Evolutionary conservation across 2,329 filamentous ascomycete genomes (phyloP), one percentile per base, ranked within the genome.

Genomic region (Stagonosporopsis chrysanthemi): DNA sequence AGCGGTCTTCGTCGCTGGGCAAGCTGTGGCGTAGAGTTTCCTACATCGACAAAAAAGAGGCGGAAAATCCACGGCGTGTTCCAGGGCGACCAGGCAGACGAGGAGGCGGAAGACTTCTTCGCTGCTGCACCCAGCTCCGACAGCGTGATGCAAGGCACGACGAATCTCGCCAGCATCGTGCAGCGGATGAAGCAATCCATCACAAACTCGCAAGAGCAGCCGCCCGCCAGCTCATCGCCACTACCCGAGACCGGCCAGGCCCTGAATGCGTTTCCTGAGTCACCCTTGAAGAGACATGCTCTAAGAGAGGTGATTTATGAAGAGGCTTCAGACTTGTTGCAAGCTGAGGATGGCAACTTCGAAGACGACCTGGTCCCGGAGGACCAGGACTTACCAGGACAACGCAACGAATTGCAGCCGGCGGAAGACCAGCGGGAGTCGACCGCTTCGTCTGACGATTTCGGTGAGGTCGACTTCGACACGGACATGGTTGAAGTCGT

Each of bases 21-120:
- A 24, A 83, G 81, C 64, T 82, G 80, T 52, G 81, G 81, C 11
- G 74, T 80, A 9, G 80, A 82, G 53, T 83, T 80, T 68, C 80
- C 81, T 8, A 67, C 71, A 12, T 78, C 77, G 8, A 70, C 62
- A 60, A 69, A 67, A 64, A 83, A 82, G 68, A 73, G 74, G 48
- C 68, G 77, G 51, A 76, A 74, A 50, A 77, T 70, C 2, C 71
- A 63, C 38, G 71, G 74, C 7, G 63, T 67, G 4, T 74, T 78
- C 29, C 64, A 74, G 39, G 64, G 64, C 45, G 60, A 75, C 29
- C 58, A 71, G 58, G 36, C 24, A 2, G 64, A 35, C 4, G 64
- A 67, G 3, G 31, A 48, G 4, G 29, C 57, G 3, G 71, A 70
- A 38, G 71, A 75, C 41, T 63, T 73, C 3, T 73, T 73, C 46